Evolutionary conservation across 129 eudicot genomes (phyloP), one percentile per base, ranked within the genome.

Genomic region (Tagetes erecta): DNA sequence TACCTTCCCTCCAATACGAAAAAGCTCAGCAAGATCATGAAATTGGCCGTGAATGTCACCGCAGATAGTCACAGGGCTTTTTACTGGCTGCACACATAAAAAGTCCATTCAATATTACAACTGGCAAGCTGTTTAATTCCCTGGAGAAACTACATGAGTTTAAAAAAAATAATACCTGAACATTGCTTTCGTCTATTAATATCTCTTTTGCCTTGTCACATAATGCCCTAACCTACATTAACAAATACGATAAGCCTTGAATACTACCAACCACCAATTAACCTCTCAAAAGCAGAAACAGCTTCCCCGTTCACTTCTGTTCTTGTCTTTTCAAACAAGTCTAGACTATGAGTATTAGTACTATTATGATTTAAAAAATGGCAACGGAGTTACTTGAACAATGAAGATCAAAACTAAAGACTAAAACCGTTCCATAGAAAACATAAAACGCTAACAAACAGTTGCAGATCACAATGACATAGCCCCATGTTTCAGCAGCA

Each of bases 1-100:
- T 72, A 91, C 97, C 96, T 87, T 92, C 59, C 97, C 97, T 70
- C 97, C 97, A 45, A 92, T 92, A 59, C 96, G 86, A 69, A 91
- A 91, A 34, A 91, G 92, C 84, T 91, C 97, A 4, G 97, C 97
- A 47, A 91, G 97, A 86, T 91, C 97, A 83, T 91, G 97, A 57
- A 91, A 91, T 77, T 91, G 97, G 34, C 97, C 97, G 75, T 91
- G 97, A 77, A 91, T 91, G 83, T 91, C 97, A 84, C 97, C 97
- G 62, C 97, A 91, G 44, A 91, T 92, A 50, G 97, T 92, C 62
- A 92, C 97, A 7, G 97, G 97, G 84, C 97, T 88, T 81, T 81
- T 92, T 34, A 92, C 97, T 60, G 97, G 97, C 97, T 92, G 85
- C 27, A 60, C 11, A 7, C 10, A 44, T 41, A 62, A 76, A 8